Percentiles rank a stretch among this genome's conserved stretches.
phyloP scores from a whole-genome alignment of 345 rosid genomes.

The Ceriops decandra region DNA sequence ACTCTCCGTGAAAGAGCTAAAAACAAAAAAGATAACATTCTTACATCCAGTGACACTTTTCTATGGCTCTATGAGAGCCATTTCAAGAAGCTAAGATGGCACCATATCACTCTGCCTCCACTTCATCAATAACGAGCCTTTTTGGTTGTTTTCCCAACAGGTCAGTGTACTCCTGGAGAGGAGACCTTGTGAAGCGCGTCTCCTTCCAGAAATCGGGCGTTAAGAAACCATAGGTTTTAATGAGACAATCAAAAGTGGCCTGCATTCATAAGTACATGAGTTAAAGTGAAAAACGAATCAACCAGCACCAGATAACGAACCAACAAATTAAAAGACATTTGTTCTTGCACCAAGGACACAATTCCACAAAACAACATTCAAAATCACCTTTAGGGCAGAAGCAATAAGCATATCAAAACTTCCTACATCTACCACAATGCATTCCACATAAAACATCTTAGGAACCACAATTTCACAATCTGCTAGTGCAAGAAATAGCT shows the following conservation, averaged over 20 bases:
- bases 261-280: conserved; percentile 10
- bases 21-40: background rate
- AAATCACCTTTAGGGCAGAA: no score
- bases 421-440: no score
- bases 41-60: background rate
- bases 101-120: conserved; percentile 18
- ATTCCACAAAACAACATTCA: no score
- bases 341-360: no score
- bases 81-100: background rate
- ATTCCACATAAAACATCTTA: no score
- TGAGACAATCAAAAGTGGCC: conserved; percentile 68
- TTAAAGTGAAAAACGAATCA: no score
- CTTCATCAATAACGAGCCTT: conserved; percentile 25
- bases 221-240: conserved; percentile 73
- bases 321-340: no score
- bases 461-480: no score
- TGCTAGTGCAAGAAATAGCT: no score
- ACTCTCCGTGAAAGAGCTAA: background rate
- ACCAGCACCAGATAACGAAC: no score
- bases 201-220: conserved; percentile 80
- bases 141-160: conserved; percentile 44
- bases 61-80: background rate
- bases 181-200: conserved; percentile 50
- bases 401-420: no score
- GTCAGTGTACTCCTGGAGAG: conserved; percentile 60